Conservation (phyloP, 345 rosid species). For the Pugionium cornutum region DNA sequence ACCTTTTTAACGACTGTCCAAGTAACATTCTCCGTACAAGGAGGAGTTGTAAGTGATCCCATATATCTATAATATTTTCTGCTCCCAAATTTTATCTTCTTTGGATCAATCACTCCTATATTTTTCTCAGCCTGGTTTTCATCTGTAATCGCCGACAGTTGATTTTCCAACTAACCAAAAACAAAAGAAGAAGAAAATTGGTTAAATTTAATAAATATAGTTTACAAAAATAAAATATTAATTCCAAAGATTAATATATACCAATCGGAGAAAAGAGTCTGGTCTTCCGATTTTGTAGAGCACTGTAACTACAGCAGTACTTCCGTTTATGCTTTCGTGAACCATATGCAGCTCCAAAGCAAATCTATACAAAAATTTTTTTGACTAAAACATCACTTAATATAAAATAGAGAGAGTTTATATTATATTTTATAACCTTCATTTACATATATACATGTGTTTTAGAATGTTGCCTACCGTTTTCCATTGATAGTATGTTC, state of each 20-base stretch:
- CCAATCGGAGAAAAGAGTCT: constrained; percentile 63
- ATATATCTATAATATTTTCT: constrained; percentile 71
- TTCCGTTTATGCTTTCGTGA: constrained; percentile 61
- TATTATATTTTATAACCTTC: too few relatives aligned
- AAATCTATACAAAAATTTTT: constrained; percentile 34
- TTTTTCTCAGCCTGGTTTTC: constrained; percentile 29
- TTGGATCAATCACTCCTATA: constrained; percentile 59
- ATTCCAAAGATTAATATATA: constrained; percentile 21
- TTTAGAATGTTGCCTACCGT: constrained; percentile 41
- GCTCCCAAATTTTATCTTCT: constrained; percentile 50
- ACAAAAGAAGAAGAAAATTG: constrained; percentile 3
- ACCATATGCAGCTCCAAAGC: constrained; percentile 78
- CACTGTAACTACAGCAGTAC: constrained; percentile 64
- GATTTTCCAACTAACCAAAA: constrained; percentile 45
- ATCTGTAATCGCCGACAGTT: constrained; percentile 43
- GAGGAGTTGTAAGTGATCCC: constrained; percentile 90
- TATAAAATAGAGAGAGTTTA: too few relatives aligned
- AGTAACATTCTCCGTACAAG: constrained; percentile 69
- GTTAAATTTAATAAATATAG: not conserved
- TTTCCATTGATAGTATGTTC: constrained; percentile 53
- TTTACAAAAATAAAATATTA: too few relatives aligned
- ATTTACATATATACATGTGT: too few relatives aligned
- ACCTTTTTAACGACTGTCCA: constrained; percentile 79
- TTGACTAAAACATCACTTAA: too few relatives aligned
- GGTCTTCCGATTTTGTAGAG: constrained; percentile 69